A percentile compares a stretch with the other conserved stretches of the same genome.
phyloP scores from a whole-genome alignment of 1,139 yeast genomes.

The Scheffersomyces titani region DNA sequence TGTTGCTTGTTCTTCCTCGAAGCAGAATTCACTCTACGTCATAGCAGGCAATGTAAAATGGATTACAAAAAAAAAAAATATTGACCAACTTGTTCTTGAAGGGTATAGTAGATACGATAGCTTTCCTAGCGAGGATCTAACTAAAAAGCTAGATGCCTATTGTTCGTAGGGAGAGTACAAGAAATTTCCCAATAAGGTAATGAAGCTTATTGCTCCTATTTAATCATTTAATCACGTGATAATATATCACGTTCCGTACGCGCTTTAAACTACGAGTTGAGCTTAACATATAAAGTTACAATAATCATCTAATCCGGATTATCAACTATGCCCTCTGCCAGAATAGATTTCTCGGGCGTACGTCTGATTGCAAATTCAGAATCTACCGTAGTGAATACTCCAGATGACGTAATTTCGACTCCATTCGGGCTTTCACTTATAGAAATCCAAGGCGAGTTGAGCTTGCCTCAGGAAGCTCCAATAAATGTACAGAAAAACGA shows the following conservation, averaged over 20 bases:
- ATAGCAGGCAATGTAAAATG: no score
- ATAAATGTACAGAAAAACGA: conserved; percentile 11
- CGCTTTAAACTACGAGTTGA: not conserved
- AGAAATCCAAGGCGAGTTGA: conserved; percentile 74
- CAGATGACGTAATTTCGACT: conserved; percentile 40
- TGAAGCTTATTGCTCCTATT: no score
- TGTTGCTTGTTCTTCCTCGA: no score
- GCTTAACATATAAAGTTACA: no score
- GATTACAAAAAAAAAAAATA: no score
- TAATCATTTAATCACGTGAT: not conserved
- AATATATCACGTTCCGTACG: not conserved
- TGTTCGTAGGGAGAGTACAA: not conserved
- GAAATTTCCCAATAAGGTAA: not conserved
- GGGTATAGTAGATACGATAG: no score
- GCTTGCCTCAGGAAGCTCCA: conserved; percentile 49
- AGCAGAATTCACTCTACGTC: no score
- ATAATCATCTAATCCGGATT: not conserved
- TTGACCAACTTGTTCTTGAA: no score
- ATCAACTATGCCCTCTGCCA: conserved; percentile 20
- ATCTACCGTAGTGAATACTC: conserved; percentile 6
- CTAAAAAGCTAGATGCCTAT: not conserved
- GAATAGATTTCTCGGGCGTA: conserved; percentile 31
- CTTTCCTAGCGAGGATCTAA: no score
- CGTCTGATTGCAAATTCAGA: conserved; percentile 5
- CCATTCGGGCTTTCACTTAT: conserved; percentile 58